Evolutionary conservation across 1,284 basidiomycete genomes (phyloP).

Genomic region (Bjerkandera adusta): DNA sequence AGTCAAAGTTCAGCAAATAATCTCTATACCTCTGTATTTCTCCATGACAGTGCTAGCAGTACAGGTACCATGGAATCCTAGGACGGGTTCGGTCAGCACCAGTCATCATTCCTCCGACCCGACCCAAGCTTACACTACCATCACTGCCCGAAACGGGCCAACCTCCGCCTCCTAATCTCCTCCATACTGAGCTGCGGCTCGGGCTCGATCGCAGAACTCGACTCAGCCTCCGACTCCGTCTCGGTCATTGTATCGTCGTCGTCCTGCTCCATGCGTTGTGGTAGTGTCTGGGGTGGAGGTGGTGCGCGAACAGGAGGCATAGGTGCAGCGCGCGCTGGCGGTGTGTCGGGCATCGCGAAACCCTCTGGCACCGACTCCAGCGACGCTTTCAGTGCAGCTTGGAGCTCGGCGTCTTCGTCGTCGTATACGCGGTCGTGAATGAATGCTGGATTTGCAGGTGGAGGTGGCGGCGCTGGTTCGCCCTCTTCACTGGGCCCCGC

Average conservation of each 20-base stretch:
- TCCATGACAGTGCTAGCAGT: too few species aligned
- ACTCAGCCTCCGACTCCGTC: conserved; percentile 27
- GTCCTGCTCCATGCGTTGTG: conserved; percentile 11
- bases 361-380: conserved; percentile 65
- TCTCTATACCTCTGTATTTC: too few species aligned
- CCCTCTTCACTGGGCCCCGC: conserved; percentile 30
- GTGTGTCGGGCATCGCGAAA: conserved; percentile 38
- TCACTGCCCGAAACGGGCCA: conserved; percentile 82
- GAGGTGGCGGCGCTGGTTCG: conserved; percentile 1
- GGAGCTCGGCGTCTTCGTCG: conserved; percentile 82
- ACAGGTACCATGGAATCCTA: too few species aligned
- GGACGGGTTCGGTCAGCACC: too few species aligned
- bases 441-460: conserved; percentile 10
- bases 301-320: conserved; percentile 10
- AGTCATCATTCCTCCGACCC: too few species aligned
- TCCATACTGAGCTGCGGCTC: conserved; percentile 54
- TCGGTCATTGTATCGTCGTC: conserved; percentile 24
- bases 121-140: too few species aligned
- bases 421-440: conserved; percentile 58
- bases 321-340: conserved; percentile 20
- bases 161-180: conserved; percentile 72
- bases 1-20: too few species aligned
- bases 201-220: conserved; percentile 20
- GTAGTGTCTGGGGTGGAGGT: conserved; percentile 13
- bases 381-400: conserved; percentile 83